phyloP scores from a whole-genome alignment of 768 basidiomycete genomes.

The Calocybe gangraenosa region DNA sequence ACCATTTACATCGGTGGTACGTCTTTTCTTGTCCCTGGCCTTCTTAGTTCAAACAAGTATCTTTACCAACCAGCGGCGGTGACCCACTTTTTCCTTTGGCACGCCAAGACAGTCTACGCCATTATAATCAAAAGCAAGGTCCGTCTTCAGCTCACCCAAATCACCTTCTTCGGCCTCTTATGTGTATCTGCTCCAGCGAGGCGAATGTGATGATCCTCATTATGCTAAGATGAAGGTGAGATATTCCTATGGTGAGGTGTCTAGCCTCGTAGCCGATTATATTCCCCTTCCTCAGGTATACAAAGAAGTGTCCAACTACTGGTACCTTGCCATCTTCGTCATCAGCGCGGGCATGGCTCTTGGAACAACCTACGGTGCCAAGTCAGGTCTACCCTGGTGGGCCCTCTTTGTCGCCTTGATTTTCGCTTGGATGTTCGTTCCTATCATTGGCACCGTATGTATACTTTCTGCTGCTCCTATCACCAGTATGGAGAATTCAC shows the following conservation, averaged over 20 bases:
- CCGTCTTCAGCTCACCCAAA: neutral
- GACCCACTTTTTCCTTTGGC: constrained; percentile 47
- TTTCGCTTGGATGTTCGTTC: constrained; percentile 39
- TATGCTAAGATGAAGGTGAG: constrained; percentile 33
- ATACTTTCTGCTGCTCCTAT: neutral
- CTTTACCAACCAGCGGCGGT: constrained; percentile 29
- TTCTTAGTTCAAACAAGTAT: neutral
- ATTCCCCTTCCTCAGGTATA: constrained; percentile 19
- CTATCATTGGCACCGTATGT: constrained; percentile 43
- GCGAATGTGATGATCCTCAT: constrained; percentile 32
- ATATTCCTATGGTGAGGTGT: neutral
- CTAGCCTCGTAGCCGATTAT: neutral
- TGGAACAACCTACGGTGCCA: constrained; percentile 29
- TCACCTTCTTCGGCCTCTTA: constrained; percentile 20
- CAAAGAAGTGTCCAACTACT: constrained; percentile 32
- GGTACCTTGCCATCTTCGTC: constrained; percentile 29
- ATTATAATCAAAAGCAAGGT: constrained; percentile 28
- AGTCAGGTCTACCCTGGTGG: constrained; percentile 34
- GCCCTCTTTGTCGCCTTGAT: constrained; percentile 37
- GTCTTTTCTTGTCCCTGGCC: neutral
- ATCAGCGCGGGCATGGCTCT: constrained; percentile 27
- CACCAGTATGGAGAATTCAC: neutral
- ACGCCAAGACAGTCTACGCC: constrained; percentile 32
- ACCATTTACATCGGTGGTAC: constrained; percentile 35
- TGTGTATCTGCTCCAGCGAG: constrained; percentile 24